Evolutionary conservation across 2,329 filamentous ascomycete species (phyloP), one percentile per base, ranked within the genome.

Genomic region (Beauveria medogensis): DNA sequence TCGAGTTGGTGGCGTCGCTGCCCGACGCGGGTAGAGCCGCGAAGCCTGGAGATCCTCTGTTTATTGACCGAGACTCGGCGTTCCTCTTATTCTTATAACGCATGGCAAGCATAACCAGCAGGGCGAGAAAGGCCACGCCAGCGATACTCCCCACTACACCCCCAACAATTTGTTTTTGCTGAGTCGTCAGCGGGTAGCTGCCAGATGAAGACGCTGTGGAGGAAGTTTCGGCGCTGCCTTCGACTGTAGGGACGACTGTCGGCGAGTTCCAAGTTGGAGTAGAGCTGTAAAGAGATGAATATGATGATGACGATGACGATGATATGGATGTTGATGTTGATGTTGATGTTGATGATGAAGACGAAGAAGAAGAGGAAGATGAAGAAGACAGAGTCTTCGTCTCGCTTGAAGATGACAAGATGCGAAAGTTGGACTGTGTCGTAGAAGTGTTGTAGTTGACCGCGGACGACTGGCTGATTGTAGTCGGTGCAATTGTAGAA

Each of bases 71-170:
- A 18, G 40, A 58, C 34, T 44, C 34, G 20, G 26, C 75, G 7
- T 74, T 71, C 60, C 76, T 75, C 60, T 76, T 77, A 68, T 80
- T 85, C 75, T 78, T 84, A 75, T 81, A 83, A 65, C 77, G 77
- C 48, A 87, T 67, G n/a, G 80, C 66, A 62, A 81, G 73, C 61
- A 87, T 70, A 6, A 83, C 69, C 22, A 86, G 69, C 5, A 86
- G 69, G 4, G 83, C 71, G 54, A 88, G 69, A 51, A 87, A 73
- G 14, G 83, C 83, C 2, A 82, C 70, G 20, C 84, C 85, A 18
- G 84, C 84, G 37, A 88, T 69, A 46, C 81, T 77, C 24, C 83
- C 83, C 20, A 85, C 74, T 1, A 86, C 81, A 37, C 83, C 78
- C 0, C 82, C 83, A 8, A 83, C 81, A 30, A 86, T 69, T 61